Evolutionary conservation across 306 rosid genomes (phyloP).

Genomic region (Lathyrus sativus): DNA sequence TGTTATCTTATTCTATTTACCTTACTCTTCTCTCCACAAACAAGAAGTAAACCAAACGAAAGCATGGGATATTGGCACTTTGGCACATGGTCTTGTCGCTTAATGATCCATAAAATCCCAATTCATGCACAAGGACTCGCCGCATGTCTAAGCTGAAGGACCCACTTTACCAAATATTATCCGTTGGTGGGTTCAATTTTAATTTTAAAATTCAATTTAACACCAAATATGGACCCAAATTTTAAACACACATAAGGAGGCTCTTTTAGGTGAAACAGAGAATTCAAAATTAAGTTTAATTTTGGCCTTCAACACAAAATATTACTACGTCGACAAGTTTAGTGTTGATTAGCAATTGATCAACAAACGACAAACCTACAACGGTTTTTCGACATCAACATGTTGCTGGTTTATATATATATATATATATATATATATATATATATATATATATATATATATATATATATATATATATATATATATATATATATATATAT

Average conservation of each 20-base stretch:
- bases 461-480: too few relatives aligned
- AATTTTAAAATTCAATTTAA: background rate
- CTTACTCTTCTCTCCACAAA: background rate
- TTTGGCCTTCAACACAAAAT: background rate
- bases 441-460: too few relatives aligned
- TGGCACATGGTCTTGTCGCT: slow-evolving; percentile 34
- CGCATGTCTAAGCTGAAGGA: background rate
- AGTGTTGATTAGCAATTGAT: background rate
- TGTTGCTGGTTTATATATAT: too few relatives aligned
- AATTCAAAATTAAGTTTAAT: background rate
- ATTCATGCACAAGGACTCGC: background rate
- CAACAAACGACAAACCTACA: background rate
- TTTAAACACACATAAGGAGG: background rate
- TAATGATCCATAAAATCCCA: background rate
- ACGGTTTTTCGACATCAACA: background rate
- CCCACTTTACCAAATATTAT: background rate
- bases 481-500: too few relatives aligned
- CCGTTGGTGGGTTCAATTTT: slow-evolving; percentile 6
- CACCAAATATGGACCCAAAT: background rate
- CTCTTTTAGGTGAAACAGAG: background rate
- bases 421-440: too few relatives aligned
- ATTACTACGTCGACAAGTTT: too few relatives aligned
- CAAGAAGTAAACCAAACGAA: background rate
- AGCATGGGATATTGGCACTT: background rate
- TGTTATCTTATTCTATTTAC: too few relatives aligned